A percentile compares a stretch with the other conserved stretches of the same genome.
Conservation (phyloP, 352 stramenopile species). For the Aphanomyces invadans region DNA sequence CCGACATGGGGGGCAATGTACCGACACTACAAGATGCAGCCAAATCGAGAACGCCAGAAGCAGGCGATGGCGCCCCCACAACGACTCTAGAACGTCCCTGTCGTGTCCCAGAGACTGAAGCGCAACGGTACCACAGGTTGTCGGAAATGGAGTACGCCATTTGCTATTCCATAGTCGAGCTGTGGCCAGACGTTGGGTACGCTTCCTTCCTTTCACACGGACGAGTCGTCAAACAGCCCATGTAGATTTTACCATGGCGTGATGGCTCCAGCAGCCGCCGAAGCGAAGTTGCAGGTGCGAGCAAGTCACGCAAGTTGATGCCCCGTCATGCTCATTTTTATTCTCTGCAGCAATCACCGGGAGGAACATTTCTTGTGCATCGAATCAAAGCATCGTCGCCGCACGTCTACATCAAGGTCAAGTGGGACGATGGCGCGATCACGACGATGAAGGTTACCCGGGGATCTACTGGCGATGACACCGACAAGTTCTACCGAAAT, state of each 20-base stretch:
- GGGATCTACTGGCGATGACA: not conserved
- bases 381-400: slow-evolving; percentile 11
- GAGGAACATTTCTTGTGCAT: slow-evolving; percentile 11
- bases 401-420: slow-evolving; percentile 20
- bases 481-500: not conserved
- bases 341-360: slow-evolving; percentile 4
- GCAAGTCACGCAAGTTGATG: too few relatives aligned
- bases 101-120: not conserved
- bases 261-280: not conserved
- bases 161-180: slow-evolving; percentile 22
- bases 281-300: slow-evolving; percentile 9
- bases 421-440: slow-evolving; percentile 4
- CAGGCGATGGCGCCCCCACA: too few relatives aligned
- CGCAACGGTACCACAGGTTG: not conserved
- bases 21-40: too few relatives aligned
- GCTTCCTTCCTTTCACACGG: not conserved
- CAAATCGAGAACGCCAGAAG: too few relatives aligned
- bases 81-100: too few relatives aligned
- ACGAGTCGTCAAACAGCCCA: not conserved
- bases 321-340: too few relatives aligned
- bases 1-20: too few relatives aligned
- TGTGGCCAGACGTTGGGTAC: not conserved
- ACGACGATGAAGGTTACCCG: slow-evolving; percentile 16
- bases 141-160: not conserved
- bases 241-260: slow-evolving; percentile 23